Conservation (phyloP, 2,329 filamentous ascomycete species). For the Fusarium oxysporum region DNA sequence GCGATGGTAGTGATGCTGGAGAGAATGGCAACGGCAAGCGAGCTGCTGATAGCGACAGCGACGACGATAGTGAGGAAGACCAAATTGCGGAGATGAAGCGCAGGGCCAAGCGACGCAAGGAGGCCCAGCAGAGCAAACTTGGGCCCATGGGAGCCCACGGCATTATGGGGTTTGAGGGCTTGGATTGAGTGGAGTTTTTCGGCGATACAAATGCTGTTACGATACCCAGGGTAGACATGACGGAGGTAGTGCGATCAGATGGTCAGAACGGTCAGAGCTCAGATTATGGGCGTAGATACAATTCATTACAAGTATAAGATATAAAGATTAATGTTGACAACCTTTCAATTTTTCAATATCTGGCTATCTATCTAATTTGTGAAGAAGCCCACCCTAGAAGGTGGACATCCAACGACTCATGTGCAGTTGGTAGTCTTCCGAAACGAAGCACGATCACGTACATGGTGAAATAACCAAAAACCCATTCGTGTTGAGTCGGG, state of each 20-base stretch:
- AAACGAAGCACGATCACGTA: constrained; percentile 31
- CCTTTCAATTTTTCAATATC: constrained; percentile 17
- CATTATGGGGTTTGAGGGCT: constrained; percentile 61
- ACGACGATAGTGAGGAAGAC: constrained; percentile 55
- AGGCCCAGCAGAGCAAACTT: constrained; percentile 56
- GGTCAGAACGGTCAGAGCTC: background rate
- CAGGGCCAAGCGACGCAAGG: constrained; percentile 58
- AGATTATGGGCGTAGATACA: background rate
- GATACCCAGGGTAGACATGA: constrained; percentile 26
- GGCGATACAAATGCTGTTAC: constrained; percentile 16
- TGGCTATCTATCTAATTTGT: constrained; percentile 17
- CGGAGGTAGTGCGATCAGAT: background rate
- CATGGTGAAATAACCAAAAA: constrained; percentile 33
- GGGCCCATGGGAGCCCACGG: constrained; percentile 64
- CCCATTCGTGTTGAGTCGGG: constrained; percentile 27
- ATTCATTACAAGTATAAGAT: background rate
- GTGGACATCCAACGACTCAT: constrained; percentile 36
- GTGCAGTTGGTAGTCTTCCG: constrained; percentile 37
- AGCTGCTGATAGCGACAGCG: constrained; percentile 61
- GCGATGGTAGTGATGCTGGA: constrained; percentile 59
- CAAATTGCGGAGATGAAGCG: constrained; percentile 56
- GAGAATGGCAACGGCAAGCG: constrained; percentile 59
- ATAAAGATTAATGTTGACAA: constrained; percentile 2
- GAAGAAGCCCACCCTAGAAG: constrained; percentile 37
- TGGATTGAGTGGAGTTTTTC: constrained; percentile 51